phyloP scores from a whole-genome alignment of 805 yeast genomes.

The Monosporozyma yasuniensis region DNA sequence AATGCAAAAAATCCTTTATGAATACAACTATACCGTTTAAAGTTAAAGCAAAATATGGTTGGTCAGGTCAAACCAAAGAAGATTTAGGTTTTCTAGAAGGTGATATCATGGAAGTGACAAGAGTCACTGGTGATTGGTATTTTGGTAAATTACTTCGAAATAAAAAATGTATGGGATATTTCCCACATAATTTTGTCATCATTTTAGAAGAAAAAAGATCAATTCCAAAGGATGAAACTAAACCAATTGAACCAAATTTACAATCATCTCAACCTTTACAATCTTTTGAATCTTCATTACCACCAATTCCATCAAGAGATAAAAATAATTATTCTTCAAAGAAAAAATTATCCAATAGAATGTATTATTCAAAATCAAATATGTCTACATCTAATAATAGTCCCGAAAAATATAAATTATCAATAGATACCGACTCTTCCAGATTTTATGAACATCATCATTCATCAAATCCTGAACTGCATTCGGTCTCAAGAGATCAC shows the following conservation, averaged over 20 bases:
- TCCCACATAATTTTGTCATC: conserved; percentile 81
- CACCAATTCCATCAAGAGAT: conserved; percentile 3
- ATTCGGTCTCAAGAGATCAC: neutral
- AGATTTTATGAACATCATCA: neutral
- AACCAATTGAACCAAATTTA: neutral
- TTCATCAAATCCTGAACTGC: neutral
- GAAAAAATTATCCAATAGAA: neutral
- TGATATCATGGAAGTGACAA: conserved; percentile 76
- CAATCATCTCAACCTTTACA: neutral
- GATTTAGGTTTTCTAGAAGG: conserved; percentile 93
- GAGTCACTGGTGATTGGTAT: conserved; percentile 90
- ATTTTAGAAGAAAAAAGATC: conserved; percentile 35
- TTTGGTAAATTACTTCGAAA: conserved; percentile 74
- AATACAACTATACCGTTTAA: conserved; percentile 44
- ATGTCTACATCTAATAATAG: neutral
- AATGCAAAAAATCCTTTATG: neutral
- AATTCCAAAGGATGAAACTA: conserved; percentile 4
- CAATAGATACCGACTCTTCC: neutral
- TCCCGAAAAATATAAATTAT: neutral
- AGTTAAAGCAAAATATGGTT: conserved; percentile 77
- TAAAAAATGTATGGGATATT: conserved; percentile 65
- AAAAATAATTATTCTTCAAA: neutral
- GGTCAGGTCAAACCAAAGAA: conserved; percentile 87
- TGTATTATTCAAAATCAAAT: neutral
- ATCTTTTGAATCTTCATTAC: neutral